Percentiles rank a stretch among this genome's conserved stretches.
Evolutionary conservation across 257 asterid species (phyloP).

Genomic region (Nicotiana tabacum): DNA sequence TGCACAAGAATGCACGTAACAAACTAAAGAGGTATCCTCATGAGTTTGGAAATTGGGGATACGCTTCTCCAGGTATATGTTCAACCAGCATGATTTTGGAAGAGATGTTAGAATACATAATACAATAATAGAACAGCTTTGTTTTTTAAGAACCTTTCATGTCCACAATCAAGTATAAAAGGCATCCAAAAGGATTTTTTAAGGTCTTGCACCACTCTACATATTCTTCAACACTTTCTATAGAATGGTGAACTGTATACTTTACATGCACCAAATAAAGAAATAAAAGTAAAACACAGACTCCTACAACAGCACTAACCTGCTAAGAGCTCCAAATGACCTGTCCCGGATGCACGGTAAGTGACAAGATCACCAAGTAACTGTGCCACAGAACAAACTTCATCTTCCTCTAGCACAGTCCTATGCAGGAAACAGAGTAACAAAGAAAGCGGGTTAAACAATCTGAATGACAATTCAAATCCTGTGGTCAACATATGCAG

Average conservation of each 20-base stretch:
- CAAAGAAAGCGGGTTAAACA: not conserved
- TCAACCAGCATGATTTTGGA: not conserved
- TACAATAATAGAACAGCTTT: not conserved
- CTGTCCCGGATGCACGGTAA: slow-evolving; percentile 27
- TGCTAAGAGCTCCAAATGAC: slow-evolving; percentile 32
- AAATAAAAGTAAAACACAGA: slow-evolving; percentile 1
- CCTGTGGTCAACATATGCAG: slow-evolving; percentile 6
- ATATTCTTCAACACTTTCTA: not conserved
- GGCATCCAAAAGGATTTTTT: not conserved
- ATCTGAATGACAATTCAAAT: not conserved
- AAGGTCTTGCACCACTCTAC: not conserved
- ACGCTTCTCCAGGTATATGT: not conserved
- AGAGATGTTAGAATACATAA: slow-evolving; percentile 2
- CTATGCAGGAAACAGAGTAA: slow-evolving; percentile 6
- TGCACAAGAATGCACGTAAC: not conserved
- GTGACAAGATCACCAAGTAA: slow-evolving; percentile 30
- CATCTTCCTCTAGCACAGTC: slow-evolving; percentile 26
- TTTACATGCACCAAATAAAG: not conserved
- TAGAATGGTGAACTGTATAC: not conserved
- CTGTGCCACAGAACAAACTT: slow-evolving; percentile 27
- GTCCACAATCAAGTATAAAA: not conserved
- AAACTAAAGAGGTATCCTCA: not conserved
- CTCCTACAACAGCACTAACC: slow-evolving; percentile 10
- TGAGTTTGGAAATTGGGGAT: not conserved
- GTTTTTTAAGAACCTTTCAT: not conserved